phyloP scores from a whole-genome alignment of 2,329 filamentous ascomycete genomes.

The Pseudocercospora musae region DNA sequence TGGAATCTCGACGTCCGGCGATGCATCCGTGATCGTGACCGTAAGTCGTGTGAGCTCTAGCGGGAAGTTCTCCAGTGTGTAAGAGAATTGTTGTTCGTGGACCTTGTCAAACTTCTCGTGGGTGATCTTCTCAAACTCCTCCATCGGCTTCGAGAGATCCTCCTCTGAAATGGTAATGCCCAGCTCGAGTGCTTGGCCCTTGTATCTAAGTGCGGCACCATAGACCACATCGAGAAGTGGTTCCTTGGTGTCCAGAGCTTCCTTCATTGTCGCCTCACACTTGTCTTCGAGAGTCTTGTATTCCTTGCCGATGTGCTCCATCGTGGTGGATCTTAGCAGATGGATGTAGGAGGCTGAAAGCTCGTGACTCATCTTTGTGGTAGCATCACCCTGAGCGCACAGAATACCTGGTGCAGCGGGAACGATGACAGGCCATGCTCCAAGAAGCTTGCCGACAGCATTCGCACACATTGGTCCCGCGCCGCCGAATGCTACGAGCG shows the following conservation, averaged over 20 bases:
- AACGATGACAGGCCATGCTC: conserved; percentile 29
- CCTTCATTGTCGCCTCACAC: conserved; percentile 25
- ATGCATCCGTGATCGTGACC: conserved; percentile 25
- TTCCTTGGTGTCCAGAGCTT: conserved; percentile 20
- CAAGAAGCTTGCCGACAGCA: conserved; percentile 27
- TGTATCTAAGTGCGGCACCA: conserved; percentile 27
- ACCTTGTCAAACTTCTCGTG: conserved; percentile 25
- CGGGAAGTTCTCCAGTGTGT: conserved; percentile 28
- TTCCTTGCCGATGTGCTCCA: conserved; percentile 24
- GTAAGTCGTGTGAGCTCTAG: conserved; percentile 27
- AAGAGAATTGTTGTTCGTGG: conserved; percentile 29
- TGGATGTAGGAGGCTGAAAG: conserved; percentile 29
- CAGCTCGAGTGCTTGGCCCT: conserved; percentile 28
- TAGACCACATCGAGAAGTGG: conserved; percentile 20
- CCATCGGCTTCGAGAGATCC: conserved; percentile 23
- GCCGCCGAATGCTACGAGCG: conserved; percentile 28
- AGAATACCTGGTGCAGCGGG: conserved; percentile 30
- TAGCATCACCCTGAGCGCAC: conserved; percentile 28
- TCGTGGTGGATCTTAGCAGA: conserved; percentile 21
- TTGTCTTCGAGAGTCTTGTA: conserved; percentile 19
- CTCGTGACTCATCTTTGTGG: conserved; percentile 31
- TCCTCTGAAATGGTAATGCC: conserved; percentile 21
- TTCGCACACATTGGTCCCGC: conserved; percentile 26
- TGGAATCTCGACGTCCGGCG: conserved; percentile 27
- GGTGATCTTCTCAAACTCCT: conserved; percentile 23